A percentile compares a stretch with the other conserved stretches of the same genome.
Conservation (phyloP, 306 rosid genomes). For the Medicago arabica region DNA sequence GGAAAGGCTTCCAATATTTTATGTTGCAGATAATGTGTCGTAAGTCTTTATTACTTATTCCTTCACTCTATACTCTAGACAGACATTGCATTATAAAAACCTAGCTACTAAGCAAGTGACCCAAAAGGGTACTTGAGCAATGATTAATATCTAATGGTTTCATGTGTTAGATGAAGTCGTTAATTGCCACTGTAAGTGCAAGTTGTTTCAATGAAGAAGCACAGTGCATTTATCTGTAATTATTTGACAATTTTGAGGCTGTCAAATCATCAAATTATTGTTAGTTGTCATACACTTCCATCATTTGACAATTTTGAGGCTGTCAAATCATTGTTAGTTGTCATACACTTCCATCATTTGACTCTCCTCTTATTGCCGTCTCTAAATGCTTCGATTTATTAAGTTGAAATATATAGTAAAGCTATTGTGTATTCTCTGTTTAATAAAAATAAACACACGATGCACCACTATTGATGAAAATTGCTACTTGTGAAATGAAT, state of each 20-base stretch:
- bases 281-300: conserved; percentile 22
- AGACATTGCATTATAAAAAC: conserved; percentile 31
- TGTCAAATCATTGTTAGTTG: conserved; percentile 8
- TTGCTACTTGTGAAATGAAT: conserved; percentile 5
- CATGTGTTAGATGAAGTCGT: conserved; percentile 4
- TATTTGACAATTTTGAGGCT: conserved; percentile 18
- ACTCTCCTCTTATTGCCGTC: conserved; percentile 11
- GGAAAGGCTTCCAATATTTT: conserved; percentile 83
- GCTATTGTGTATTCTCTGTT: too few relatives aligned
- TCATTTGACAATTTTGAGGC: conserved; percentile 18
- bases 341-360: conserved; percentile 26
- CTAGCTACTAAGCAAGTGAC: conserved; percentile 27
- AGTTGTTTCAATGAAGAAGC: conserved; percentile 30
- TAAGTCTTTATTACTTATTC: conserved; percentile 54
- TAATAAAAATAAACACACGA: too few relatives aligned
- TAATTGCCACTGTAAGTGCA: neutral
- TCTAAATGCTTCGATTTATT: neutral
- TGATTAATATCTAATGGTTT: conserved; percentile 22
- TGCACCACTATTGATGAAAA: conserved; percentile 10
- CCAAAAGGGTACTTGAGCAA: conserved; percentile 20
- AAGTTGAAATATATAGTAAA: conserved; percentile 5
- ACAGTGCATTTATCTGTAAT: conserved; percentile 10
- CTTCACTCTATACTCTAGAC: conserved; percentile 27
- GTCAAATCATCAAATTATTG: conserved; percentile 9
- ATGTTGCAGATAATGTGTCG: conserved; percentile 74